Percentiles rank a stretch among this genome's conserved stretches.
These are phyloP conservation scores for Fusarium begoniae DNA, from an alignment of 2,329 filamentous ascomycete genomes.

Conservation along the genomic window DNA sequence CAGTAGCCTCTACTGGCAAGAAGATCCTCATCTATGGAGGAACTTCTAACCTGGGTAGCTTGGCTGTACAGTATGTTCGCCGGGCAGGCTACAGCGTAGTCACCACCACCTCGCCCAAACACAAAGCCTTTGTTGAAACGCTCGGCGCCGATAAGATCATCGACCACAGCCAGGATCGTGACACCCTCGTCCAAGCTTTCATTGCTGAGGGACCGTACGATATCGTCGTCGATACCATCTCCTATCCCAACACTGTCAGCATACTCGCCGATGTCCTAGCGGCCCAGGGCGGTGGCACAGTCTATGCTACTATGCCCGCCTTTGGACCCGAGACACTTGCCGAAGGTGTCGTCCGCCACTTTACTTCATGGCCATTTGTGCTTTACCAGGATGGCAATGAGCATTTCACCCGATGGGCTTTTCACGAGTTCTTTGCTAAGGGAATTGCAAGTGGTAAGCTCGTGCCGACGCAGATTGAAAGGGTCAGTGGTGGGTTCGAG, in stretches of 20 bases:
- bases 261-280: neutral
- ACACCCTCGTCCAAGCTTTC: neutral
- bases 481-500: neutral
- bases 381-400: neutral
- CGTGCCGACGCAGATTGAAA: neutral
- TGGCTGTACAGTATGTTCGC: neutral
- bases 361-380: neutral
- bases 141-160: neutral
- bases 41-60: neutral
- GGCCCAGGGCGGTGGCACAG: neutral
- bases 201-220: neutral
- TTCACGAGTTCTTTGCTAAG: neutral
- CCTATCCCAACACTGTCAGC: neutral
- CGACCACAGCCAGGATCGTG: neutral
- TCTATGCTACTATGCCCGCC: neutral
- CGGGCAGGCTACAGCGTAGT: neutral
- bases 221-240: neutral
- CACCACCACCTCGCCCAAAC: neutral
- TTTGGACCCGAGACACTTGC: neutral
- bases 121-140: neutral
- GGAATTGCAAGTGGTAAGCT: neutral
- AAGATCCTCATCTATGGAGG: neutral
- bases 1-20: neutral
- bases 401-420: neutral
- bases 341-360: neutral